Evolutionary conservation across 2,329 filamentous ascomycete species (phyloP), one percentile per base, ranked within the genome.

Genomic region (Xylaria polymorpha): DNA sequence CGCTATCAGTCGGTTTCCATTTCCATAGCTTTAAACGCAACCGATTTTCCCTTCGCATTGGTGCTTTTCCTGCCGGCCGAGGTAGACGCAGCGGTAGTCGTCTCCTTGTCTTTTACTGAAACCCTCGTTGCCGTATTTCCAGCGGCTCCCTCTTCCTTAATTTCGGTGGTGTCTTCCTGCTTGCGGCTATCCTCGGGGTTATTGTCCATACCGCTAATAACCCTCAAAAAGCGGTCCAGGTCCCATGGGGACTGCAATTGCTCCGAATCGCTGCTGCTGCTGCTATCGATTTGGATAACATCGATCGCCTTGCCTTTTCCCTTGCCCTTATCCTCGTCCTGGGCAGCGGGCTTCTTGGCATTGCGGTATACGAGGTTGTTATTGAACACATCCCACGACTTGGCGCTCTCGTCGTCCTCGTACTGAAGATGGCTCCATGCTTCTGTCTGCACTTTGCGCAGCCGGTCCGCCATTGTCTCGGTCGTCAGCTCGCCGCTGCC

Each of bases 371-470:
- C 91, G 71, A 97, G 87, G 71, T 89, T 91, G 73, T 92, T 88
- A 67, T 91, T 86, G 79, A 94, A 97, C 39, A 90, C 86, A 37
- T 88, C 86, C 88, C 93, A 97, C 3, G 94, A 90, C 67, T 89
- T 87, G 71, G 90, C 86, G 64, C 90, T 88, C 76, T 96, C 91
- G 79, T 97, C 93, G 78, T 97, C 93, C 61, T 92, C 86, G 84
- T 94, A 98, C 70, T 89, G 85, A 79, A 97, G 87, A 70, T 86
- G 88, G 72, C 89, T 87, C 96, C 96, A 99, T 66, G 86, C 83
- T 79, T 99, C 95, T 61, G 90, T 87, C 82, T 97, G 92, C 51
- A 97, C 94, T 53, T 86, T 83, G 74, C 91, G 89, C 72, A 98
- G 87, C 37, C 94, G 89, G 76, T 92, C 87, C 70, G 87, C 90